Evolutionary conservation across 805 yeast species (phyloP), one percentile per base, ranked within the genome.

Genomic region (Kazachstania bromeliacearum): DNA sequence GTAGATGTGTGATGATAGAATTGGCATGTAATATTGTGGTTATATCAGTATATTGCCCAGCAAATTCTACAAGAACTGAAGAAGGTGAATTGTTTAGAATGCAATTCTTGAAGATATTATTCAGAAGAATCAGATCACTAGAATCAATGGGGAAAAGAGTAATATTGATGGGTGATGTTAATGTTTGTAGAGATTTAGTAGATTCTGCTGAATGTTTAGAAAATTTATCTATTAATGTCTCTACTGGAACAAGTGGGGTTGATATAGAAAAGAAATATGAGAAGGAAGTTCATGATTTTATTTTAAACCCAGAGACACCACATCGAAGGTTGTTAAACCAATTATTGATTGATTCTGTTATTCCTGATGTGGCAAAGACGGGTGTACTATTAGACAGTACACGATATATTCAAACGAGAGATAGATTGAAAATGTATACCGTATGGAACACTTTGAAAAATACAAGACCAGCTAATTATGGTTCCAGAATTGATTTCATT

Each of bases 361-460:
- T 47, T 34, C 50, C 48, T 19, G 59, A 40, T n/a, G 50, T 38
- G 31, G 63, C 48, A 44, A 66, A 43, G 14, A 55, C 59, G 3
- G 73, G 72, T 28, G 59, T 72, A 7, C 51, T 82, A 22, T 54
- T 68, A 37, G 94, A 83, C 51, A 63, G 79, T 0, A 70, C 78
- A 0, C 64, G 96, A 30, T 51, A 57, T 20, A 38, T 53, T 2
- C 79, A 78, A 42, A 77, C 80, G 1, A 59, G 79, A 15, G 43
- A 49, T 12, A 63, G 76, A 33, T 53, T 71, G 49, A 76, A 73
- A 16, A 66, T 87, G 73, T 92, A 81, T 53, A 87, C 96, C 0
- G 92, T 88, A 32, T 89, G 98, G 98, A 88, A 87, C 57, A 81
- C 87, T 2, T 59, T 77, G 46, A 71, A 73, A 35, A 81, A 81